Evolutionary conservation across 306 rosid species (phyloP), one percentile per base, ranked within the genome.

Genomic region (Vicia villosa): DNA sequence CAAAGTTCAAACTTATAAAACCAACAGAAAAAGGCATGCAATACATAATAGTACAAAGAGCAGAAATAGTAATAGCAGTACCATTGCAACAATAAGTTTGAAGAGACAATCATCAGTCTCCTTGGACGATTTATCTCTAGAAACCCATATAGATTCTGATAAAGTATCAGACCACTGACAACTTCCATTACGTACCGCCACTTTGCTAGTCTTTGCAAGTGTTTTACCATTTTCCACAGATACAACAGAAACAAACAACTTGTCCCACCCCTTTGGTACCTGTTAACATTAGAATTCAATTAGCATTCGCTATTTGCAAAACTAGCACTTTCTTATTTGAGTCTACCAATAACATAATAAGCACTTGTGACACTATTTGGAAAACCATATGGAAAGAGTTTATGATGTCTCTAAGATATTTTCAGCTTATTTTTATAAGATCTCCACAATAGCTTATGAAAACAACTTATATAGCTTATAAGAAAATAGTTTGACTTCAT

Each of bases 251-350:
- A 87, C 80, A 74, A 80, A 79, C 63, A 87, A 74, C 80, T 85
- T 87, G 73, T 87, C 89, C 89, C 89, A 87, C 30, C 92, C 92
- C 75, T 83, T 83, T 36, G 92, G 87, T 24, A 87, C 88, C 92
- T 83, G 69, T 47, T 37, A 38, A 50, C 75, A 77, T 75, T 7
- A 28, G 63, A 74, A 55, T 52, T 52, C 59, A 52, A 52, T 71
- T 63, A 28, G 30, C 78, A 50, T 64, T 69, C 47, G 37, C 30
- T 70, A 77, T 69, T 59, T 19, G 58, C 65, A n/a, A 9, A 55
- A 68, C 32, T 38, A 50, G 34, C 42, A 1, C 10, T 42, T 37
- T 54, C 15, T n/a, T 46, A 15, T 46, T 46, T 46, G 10, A 15
- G 3, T 17, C n/a, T 6, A 45, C 6, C 50, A 45, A 10, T 45